These are phyloP conservation scores for Opeltia flavorubescens DNA, from an alignment of 495 filamentous ascomycete species.

Conservation along the genomic window DNA sequence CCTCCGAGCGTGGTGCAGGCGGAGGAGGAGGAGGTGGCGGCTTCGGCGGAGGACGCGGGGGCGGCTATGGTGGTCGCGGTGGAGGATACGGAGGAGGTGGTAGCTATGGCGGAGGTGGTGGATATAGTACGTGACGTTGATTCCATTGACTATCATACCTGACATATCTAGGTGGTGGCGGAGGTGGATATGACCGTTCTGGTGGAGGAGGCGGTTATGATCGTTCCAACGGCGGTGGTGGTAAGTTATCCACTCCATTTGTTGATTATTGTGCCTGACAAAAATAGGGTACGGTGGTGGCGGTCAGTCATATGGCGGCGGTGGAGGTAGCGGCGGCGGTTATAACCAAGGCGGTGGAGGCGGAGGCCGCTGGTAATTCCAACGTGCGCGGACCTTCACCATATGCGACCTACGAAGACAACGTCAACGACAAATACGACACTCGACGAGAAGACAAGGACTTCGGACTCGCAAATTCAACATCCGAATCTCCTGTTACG, in stretches of 20 bases:
- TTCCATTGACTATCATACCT: neutral
- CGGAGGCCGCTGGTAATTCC: constrained; percentile 12
- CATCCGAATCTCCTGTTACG: constrained; percentile 1
- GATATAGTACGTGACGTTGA: constrained; percentile 18
- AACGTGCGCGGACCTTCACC: neutral
- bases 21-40: constrained; percentile 12
- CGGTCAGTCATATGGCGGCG: constrained; percentile 14
- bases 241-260: neutral
- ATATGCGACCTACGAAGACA: constrained; percentile 6
- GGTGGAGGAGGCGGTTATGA: constrained; percentile 17
- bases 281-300: constrained; percentile 13
- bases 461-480: constrained; percentile 8
- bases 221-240: constrained; percentile 17
- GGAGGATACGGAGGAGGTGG: constrained; percentile 18
- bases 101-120: constrained; percentile 16
- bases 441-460: constrained; percentile 9
- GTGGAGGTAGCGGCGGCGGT: constrained; percentile 10
- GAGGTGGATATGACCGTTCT: constrained; percentile 22
- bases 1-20: constrained; percentile 57
- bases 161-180: constrained; percentile 15
- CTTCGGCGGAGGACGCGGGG: constrained; percentile 34
- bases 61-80: constrained; percentile 27
- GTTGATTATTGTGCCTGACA: neutral
- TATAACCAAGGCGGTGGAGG: constrained; percentile 13
- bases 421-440: constrained; percentile 10